Conservation (phyloP, 345 rosid species). For the Noccaea bulbosa region DNA sequence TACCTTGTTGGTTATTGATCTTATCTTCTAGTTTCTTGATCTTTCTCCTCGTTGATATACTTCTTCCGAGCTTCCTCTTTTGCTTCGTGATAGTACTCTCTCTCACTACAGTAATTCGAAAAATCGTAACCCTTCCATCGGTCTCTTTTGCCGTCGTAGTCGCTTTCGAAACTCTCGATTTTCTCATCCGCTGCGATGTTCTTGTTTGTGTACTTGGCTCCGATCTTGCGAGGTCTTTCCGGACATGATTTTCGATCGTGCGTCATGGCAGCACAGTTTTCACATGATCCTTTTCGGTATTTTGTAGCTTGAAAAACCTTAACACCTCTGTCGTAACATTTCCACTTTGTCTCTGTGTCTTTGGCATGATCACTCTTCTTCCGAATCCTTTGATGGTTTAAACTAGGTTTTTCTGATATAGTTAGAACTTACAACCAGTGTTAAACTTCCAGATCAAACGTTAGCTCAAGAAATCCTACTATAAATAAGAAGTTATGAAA, state of each 20-base stretch:
- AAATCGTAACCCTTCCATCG: conserved; percentile 89
- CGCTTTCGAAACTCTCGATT: conserved; percentile 75
- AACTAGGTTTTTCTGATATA: conserved; percentile 63
- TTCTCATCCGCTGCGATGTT: conserved; percentile 90
- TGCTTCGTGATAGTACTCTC: conserved; percentile 80
- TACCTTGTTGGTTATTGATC: conserved; percentile 54
- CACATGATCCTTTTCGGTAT: conserved; percentile 75
- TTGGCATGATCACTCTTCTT: conserved; percentile 68
- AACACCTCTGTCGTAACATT: conserved; percentile 74
- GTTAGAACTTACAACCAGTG: too few species aligned
- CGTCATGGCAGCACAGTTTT: conserved; percentile 91
- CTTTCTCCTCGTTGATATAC: conserved; percentile 73
- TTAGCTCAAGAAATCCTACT: too few species aligned
- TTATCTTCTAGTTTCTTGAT: conserved; percentile 83
- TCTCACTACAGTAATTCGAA: conserved; percentile 62
- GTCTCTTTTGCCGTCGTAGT: conserved; percentile 90
- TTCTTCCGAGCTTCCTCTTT: conserved; percentile 78
- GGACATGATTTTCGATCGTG: conserved; percentile 71
- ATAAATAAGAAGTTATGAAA: too few species aligned
- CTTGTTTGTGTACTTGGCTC: conserved; percentile 77
- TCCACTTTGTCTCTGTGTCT: conserved; percentile 53
- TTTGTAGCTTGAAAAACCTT: conserved; percentile 69
- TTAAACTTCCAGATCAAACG: too few species aligned
- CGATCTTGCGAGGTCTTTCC: conserved; percentile 79
- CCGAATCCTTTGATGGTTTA: conserved; percentile 83